These are phyloP conservation scores for Auxenochlorella pyrenoidosa DNA, from an alignment of 139 green algal genomes.

Conservation along the genomic window DNA sequence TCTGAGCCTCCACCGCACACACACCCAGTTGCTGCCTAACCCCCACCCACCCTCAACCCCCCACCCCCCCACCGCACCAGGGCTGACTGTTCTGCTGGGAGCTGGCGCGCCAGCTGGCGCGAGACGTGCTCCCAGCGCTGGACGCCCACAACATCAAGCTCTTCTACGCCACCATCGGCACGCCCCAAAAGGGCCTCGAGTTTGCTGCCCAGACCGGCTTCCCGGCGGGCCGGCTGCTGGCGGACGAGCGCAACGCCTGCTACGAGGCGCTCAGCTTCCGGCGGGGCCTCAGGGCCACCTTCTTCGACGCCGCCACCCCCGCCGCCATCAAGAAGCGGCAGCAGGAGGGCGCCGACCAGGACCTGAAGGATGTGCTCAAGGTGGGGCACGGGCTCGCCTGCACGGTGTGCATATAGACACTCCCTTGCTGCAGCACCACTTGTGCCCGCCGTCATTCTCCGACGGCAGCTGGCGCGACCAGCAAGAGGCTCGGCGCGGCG, in stretches of 20 bases:
- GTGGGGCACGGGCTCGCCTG: no score
- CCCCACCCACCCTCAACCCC: background rate
- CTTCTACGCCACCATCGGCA: slow-evolving; percentile 81
- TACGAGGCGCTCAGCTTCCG: slow-evolving; percentile 82
- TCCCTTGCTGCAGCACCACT: no score
- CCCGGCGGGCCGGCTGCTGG: slow-evolving; percentile 71
- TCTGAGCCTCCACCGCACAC: no score
- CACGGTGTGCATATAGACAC: no score
- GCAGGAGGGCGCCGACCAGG: background rate
- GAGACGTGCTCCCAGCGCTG: slow-evolving; percentile 79
- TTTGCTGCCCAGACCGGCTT: slow-evolving; percentile 81
- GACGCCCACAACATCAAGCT: slow-evolving; percentile 69
- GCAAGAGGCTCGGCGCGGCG: no score
- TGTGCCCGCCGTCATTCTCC: no score
- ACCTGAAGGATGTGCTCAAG: background rate
- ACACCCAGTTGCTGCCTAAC: background rate
- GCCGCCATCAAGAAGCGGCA: background rate
- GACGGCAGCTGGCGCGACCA: no score
- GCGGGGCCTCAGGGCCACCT: slow-evolving; percentile 65
- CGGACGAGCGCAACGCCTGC: slow-evolving; percentile 73
- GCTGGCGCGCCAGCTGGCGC: slow-evolving; percentile 75
- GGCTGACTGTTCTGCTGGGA: slow-evolving; percentile 56
- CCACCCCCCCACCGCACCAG: background rate
- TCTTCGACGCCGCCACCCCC: slow-evolving; percentile 46
- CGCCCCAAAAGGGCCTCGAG: slow-evolving; percentile 62